A percentile compares a stretch with the other conserved stretches of the same genome.
Evolutionary conservation across 2,329 filamentous ascomycete genomes (phyloP).

Genomic region (Beauveria caledonica): DNA sequence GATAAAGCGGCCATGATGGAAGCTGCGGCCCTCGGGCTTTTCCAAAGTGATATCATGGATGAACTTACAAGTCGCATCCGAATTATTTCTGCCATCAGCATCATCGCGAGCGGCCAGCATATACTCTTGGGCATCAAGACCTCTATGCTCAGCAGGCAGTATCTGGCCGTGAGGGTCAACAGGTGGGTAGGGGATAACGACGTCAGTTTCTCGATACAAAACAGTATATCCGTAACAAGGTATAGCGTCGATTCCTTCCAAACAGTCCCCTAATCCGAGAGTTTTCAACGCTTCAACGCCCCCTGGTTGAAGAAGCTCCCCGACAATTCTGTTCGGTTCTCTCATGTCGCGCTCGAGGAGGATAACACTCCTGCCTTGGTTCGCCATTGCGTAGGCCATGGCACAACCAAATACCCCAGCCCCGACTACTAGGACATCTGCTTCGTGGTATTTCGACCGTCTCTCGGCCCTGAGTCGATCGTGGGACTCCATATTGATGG

Average conservation of each 20-base stretch:
- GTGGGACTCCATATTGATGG: no score
- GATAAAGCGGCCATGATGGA: not conserved
- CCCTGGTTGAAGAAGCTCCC: not conserved
- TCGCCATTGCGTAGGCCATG: not conserved
- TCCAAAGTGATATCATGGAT: not conserved
- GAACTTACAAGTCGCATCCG: no score
- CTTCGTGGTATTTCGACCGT: no score
- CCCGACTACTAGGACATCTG: not conserved
- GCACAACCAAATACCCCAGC: not conserved
- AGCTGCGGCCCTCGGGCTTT: not conserved
- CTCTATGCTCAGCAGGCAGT: no score
- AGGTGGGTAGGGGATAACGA: not conserved
- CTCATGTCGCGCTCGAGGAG: not conserved
- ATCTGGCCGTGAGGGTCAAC: no score
- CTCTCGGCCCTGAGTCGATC: no score
- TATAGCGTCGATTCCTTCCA: not conserved
- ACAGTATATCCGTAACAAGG: not conserved
- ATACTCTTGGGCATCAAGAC: no score
- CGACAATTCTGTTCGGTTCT: not conserved
- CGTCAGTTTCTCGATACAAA: not conserved
- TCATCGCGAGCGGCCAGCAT: no score
- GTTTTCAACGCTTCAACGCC: not conserved
- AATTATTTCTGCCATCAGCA: no score
- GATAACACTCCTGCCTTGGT: not conserved
- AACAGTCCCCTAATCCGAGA: not conserved